A percentile compares a stretch with the other conserved stretches of the same genome.
These are phyloP conservation scores for Termitomyces sp. DNA, from an alignment of 768 basidiomycete species.

Conservation along the genomic window DNA sequence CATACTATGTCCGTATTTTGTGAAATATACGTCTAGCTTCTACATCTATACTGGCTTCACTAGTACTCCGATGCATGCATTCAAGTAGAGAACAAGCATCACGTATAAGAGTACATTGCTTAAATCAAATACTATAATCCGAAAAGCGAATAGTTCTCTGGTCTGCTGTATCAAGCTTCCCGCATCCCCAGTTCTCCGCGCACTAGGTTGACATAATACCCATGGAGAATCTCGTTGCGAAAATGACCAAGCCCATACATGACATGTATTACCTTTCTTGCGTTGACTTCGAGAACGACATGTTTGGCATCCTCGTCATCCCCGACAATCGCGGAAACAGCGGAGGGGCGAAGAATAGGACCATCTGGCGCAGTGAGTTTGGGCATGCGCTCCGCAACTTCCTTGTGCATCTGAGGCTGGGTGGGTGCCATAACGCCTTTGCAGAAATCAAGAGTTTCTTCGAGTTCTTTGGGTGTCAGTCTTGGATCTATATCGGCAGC, in stretches of 20 bases:
- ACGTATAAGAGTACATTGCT: no score
- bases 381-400: slow-evolving; percentile 19
- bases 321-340: slow-evolving; percentile 1
- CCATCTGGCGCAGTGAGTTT: not conserved
- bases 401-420: slow-evolving; percentile 22
- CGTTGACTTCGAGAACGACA: not conserved
- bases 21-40: no score
- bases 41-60: no score
- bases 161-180: slow-evolving; percentile 1
- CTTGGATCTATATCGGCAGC: slow-evolving; percentile 43
- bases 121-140: no score
- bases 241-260: slow-evolving; percentile 8
- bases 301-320: slow-evolving; percentile 5
- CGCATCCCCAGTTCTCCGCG: slow-evolving; percentile 7
- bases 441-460: slow-evolving; percentile 36
- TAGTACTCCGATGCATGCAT: no score
- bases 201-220: slow-evolving; percentile 6
- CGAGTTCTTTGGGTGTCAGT: slow-evolving; percentile 47
- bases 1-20: no score
- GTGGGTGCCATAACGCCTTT: slow-evolving; percentile 24
- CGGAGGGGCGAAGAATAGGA: not conserved
- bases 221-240: slow-evolving; percentile 4
- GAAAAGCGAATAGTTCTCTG: no score
- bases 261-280: slow-evolving; percentile 1
- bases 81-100: no score